These are phyloP conservation scores for Pseudocercospora fijiensis DNA, from an alignment of 2,329 filamentous ascomycete species.

Conservation along the genomic window DNA sequence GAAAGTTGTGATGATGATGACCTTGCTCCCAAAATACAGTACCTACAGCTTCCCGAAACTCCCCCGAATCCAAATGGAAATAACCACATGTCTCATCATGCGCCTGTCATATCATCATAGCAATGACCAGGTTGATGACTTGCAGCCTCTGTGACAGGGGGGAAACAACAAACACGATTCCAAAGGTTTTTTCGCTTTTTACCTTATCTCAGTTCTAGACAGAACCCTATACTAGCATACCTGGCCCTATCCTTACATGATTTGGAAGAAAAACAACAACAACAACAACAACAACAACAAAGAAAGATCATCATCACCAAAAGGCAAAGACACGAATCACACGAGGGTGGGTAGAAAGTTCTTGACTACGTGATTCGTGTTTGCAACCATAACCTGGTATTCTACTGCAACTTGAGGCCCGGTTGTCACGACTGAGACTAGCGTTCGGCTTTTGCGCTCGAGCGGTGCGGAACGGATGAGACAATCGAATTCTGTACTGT, in stretches of 20 bases:
- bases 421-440: neutral
- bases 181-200: neutral
- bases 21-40: neutral
- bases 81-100: too few species aligned
- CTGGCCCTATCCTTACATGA: neutral
- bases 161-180: slow-evolving; percentile 6
- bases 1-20: neutral
- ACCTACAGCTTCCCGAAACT: neutral
- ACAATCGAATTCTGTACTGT: neutral
- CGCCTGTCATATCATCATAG: too few species aligned
- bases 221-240: slow-evolving; percentile 1
- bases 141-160: slow-evolving; percentile 7
- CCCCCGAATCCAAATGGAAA: neutral
- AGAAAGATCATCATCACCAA: neutral
- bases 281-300: too few species aligned
- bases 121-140: too few species aligned
- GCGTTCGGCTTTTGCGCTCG: neutral
- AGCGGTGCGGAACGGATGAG: neutral
- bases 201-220: too few species aligned
- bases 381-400: slow-evolving; percentile 1
- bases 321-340: neutral
- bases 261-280: too few species aligned
- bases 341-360: too few species aligned
- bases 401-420: too few species aligned
- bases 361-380: slow-evolving; percentile 5